Percentiles rank a stretch among this genome's conserved stretches.
Conservation (phyloP, 2,329 filamentous ascomycete species). For the Diaporthe sp. region DNA sequence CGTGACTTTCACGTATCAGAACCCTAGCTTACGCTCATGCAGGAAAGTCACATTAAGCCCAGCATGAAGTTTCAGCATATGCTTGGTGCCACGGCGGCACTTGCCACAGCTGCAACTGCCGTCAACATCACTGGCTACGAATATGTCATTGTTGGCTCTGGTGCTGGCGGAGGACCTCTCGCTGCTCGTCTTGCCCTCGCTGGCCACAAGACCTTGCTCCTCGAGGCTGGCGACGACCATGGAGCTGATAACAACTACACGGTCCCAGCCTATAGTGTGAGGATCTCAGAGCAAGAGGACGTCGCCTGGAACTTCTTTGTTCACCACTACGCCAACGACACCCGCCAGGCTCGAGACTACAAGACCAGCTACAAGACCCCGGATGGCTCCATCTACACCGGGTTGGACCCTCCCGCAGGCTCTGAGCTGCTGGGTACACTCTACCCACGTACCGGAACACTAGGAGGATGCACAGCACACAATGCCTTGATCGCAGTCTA, state of each 20-base stretch:
- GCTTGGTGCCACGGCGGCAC: background rate
- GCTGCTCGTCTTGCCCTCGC: constrained; percentile 63
- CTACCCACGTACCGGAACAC: constrained; percentile 45
- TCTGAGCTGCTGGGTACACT: constrained; percentile 46
- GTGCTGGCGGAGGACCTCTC: constrained; percentile 62
- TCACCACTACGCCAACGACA: constrained; percentile 41
- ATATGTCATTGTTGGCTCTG: constrained; percentile 66
- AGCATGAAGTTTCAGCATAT: constrained; percentile 29
- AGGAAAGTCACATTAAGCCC: constrained; percentile 7
- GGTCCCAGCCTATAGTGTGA: constrained; percentile 19
- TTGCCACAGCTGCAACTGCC: constrained; percentile 26
- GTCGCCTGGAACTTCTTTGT: constrained; percentile 33
- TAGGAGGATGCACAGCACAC: constrained; percentile 57
- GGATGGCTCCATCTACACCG: constrained; percentile 34
- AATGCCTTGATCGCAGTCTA: constrained; percentile 49
- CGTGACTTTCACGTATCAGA: background rate
- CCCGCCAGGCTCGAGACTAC: constrained; percentile 31
- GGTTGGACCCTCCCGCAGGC: constrained; percentile 45
- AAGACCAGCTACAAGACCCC: constrained; percentile 31
- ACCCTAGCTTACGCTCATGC: constrained; percentile 12
- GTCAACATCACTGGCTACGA: constrained; percentile 56
- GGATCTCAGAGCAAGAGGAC: constrained; percentile 10
- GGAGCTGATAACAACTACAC: constrained; percentile 49
- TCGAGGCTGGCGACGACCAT: constrained; percentile 67
- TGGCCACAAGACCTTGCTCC: constrained; percentile 63